Evolutionary conservation across 306 rosid genomes (phyloP).

Genomic region (Inga leiocalycina): DNA sequence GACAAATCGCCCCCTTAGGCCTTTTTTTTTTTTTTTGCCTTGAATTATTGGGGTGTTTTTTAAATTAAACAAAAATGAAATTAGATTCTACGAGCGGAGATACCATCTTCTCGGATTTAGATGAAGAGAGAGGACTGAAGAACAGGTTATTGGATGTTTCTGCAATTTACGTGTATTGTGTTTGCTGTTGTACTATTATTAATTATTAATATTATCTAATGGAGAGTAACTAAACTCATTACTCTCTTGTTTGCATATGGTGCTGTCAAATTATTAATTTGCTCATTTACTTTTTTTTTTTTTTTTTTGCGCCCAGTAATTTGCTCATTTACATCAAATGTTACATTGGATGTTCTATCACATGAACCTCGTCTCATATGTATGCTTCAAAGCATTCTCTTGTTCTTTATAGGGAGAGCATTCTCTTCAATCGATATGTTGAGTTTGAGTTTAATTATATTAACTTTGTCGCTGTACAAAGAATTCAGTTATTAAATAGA

Average conservation of each 20-base stretch:
- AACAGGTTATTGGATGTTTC: neutral
- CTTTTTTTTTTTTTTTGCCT: neutral
- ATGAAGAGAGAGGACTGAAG: neutral
- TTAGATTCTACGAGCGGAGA: neutral
- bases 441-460: neutral
- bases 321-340: neutral
- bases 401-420: no score
- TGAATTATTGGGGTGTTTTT: neutral
- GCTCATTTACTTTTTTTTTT: neutral
- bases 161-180: neutral
- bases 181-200: neutral
- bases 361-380: neutral
- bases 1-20: neutral
- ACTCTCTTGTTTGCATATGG: neutral
- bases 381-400: neutral
- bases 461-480: neutral
- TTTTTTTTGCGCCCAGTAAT: neutral
- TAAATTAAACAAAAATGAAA: neutral
- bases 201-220: neutral
- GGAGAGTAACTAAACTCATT: neutral
- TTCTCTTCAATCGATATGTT: neutral
- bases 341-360: neutral
- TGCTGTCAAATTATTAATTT: neutral
- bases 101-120: neutral
- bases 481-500: neutral